Percentiles rank a stretch among this genome's conserved stretches.
These are phyloP conservation scores for Heracleum sosnowskyi DNA, from an alignment of 129 eudicot species.

Conservation along the genomic window DNA sequence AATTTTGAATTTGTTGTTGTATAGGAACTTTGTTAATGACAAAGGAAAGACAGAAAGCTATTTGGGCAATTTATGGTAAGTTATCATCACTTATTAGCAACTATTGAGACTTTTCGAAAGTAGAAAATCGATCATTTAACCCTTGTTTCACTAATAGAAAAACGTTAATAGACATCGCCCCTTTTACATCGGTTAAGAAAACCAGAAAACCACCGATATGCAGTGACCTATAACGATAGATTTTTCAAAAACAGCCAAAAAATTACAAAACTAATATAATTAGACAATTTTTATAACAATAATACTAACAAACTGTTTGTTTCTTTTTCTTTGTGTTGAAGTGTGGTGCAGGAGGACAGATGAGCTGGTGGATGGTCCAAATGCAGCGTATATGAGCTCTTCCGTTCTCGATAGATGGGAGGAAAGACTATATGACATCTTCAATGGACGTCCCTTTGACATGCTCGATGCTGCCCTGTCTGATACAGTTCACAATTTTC, in stretches of 20 bases:
- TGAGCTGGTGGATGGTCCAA: conserved; percentile 91
- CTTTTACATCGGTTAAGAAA: too few relatives aligned
- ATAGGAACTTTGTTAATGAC: conserved; percentile 87
- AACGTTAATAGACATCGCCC: too few relatives aligned
- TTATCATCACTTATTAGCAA: neutral
- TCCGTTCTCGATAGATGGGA: conserved; percentile 81
- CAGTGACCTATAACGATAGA: too few relatives aligned
- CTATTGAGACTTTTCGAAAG: neutral
- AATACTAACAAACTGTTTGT: neutral
- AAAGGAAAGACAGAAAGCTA: conserved; percentile 72
- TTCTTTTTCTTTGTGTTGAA: conserved; percentile 11
- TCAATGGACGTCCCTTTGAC: conserved; percentile 71
- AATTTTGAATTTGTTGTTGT: neutral
- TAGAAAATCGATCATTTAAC: neutral
- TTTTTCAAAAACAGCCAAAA: neutral
- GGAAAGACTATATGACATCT: conserved; percentile 72
- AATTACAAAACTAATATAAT: neutral
- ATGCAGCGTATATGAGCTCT: conserved; percentile 44
- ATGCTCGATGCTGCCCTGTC: conserved; percentile 86
- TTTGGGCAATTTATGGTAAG: conserved; percentile 95
- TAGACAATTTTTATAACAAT: neutral
- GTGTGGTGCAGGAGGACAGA: conserved; percentile 97
- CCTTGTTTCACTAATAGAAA: too few relatives aligned
- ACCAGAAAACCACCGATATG: too few relatives aligned
- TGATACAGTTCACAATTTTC: conserved; percentile 62